Percentiles rank a stretch among this genome's conserved stretches.
Evolutionary conservation across 352 stramenopile genomes (phyloP).

Genomic region (Phytophthora nicotianae): DNA sequence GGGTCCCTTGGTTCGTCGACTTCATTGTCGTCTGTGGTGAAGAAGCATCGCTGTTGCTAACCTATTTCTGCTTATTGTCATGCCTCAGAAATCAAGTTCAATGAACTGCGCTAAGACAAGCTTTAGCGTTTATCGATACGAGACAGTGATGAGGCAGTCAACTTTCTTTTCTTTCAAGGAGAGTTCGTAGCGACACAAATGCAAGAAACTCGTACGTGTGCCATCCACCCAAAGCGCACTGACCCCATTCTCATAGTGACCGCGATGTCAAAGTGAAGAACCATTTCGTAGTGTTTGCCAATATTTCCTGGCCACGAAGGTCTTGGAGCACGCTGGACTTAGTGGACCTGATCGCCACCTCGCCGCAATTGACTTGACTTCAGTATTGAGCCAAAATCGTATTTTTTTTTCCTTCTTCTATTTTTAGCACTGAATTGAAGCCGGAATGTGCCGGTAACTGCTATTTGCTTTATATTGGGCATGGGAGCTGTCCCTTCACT

Average conservation of each 20-base stretch:
- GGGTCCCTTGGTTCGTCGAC: conserved; percentile 57
- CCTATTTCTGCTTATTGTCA: conserved; percentile 2
- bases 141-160: neutral
- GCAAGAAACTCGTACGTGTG: neutral
- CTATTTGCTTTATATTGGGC: conserved; percentile 14
- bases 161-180: conserved; percentile 3
- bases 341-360: conserved; percentile 15
- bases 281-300: neutral
- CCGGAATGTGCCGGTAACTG: conserved; percentile 40
- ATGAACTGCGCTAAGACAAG: conserved; percentile 48
- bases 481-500: conserved; percentile 24
- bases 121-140: neutral
- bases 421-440: conserved; percentile 47
- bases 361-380: conserved; percentile 17
- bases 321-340: conserved; percentile 18
- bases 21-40: neutral
- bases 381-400: conserved; percentile 27
- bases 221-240: conserved; percentile 11
- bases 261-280: conserved; percentile 2
- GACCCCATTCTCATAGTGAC: conserved; percentile 2
- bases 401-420: conserved; percentile 33
- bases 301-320: conserved; percentile 9
- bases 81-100: conserved; percentile 72
- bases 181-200: neutral
- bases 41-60: conserved; percentile 4